Evolutionary conservation across 352 stramenopile genomes (phyloP).

Genomic region (Phytophthora boehmeriae): DNA sequence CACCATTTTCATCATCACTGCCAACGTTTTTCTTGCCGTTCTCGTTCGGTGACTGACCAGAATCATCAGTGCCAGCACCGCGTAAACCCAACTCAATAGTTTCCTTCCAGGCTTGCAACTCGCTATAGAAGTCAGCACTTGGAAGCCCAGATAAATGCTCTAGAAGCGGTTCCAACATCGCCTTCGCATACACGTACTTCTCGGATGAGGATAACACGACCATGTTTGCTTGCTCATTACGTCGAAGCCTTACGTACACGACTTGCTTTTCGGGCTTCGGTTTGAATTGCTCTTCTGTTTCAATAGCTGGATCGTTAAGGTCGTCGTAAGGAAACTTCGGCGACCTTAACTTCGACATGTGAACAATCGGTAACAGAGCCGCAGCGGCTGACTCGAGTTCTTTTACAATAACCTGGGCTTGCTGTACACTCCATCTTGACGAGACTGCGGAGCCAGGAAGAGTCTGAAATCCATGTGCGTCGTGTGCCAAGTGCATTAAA

Average conservation of each 20-base stretch:
- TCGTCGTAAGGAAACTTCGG: neutral
- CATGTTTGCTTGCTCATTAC: neutral
- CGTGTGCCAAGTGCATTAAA: neutral
- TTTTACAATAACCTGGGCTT: neutral
- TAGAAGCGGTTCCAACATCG: slow-evolving; percentile 4
- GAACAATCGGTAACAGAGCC: neutral
- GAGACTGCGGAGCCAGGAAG: neutral
- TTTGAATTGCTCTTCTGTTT: neutral
- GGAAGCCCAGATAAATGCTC: slow-evolving; percentile 8
- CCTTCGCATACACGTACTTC: slow-evolving; percentile 1
- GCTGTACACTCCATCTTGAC: neutral
- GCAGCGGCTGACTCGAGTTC: neutral
- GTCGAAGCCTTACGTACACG: neutral
- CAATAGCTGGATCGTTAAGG: neutral
- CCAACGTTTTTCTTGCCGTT: too few species aligned
- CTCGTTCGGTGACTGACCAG: neutral
- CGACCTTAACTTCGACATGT: slow-evolving; percentile 2
- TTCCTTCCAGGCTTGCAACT: slow-evolving; percentile 9
- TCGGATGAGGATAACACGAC: neutral
- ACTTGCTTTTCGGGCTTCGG: slow-evolving; percentile 3
- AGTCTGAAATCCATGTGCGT: neutral
- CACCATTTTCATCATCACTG: neutral
- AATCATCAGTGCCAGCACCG: neutral
- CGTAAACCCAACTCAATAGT: slow-evolving; percentile 6
- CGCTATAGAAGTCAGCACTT: slow-evolving; percentile 9